Conservation (phyloP, 1,284 basidiomycete genomes). For the Austroboletus niveus region DNA sequence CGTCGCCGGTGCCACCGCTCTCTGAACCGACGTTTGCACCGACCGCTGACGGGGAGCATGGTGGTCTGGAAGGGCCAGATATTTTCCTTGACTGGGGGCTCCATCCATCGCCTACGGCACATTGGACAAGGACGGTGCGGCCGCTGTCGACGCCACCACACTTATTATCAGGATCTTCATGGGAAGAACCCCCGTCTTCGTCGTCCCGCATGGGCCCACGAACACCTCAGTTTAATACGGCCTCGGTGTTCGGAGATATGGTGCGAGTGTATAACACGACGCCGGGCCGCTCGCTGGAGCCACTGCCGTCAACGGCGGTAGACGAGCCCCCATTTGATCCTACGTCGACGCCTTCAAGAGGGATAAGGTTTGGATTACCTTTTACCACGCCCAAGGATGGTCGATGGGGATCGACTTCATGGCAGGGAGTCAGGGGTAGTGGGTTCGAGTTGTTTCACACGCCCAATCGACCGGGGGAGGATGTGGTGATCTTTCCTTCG, state of each 20-base stretch:
- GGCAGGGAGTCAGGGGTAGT: constrained; percentile 29
- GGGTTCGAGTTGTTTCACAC: constrained; percentile 47
- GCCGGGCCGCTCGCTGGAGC: constrained; percentile 40
- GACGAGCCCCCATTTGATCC: constrained; percentile 67
- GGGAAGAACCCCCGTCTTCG: constrained; percentile 39
- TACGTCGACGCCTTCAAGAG: constrained; percentile 69
- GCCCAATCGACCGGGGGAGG: constrained; percentile 36
- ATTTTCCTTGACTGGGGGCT: constrained; percentile 52
- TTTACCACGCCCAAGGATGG: constrained; percentile 61
- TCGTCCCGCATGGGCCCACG: constrained; percentile 42
- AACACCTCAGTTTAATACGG: constrained; percentile 45
- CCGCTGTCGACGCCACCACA: constrained; percentile 47
- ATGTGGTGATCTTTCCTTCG: constrained; percentile 5
- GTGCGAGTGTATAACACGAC: constrained; percentile 46
- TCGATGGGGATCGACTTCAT: constrained; percentile 35
- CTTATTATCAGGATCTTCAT: constrained; percentile 45
- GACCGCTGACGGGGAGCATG: constrained; percentile 45
- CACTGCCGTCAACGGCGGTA: constrained; percentile 22
- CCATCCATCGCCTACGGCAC: constrained; percentile 52
- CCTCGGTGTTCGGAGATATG: constrained; percentile 33
- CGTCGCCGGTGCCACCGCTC: constrained; percentile 35
- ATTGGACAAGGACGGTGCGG: constrained; percentile 36
- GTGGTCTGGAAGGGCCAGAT: constrained; percentile 40
- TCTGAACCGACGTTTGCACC: constrained; percentile 64
- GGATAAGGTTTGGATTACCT: constrained; percentile 53